Evolutionary conservation across 2,329 filamentous ascomycete genomes (phyloP).

Genomic region (Paracamarosporium sp.): DNA sequence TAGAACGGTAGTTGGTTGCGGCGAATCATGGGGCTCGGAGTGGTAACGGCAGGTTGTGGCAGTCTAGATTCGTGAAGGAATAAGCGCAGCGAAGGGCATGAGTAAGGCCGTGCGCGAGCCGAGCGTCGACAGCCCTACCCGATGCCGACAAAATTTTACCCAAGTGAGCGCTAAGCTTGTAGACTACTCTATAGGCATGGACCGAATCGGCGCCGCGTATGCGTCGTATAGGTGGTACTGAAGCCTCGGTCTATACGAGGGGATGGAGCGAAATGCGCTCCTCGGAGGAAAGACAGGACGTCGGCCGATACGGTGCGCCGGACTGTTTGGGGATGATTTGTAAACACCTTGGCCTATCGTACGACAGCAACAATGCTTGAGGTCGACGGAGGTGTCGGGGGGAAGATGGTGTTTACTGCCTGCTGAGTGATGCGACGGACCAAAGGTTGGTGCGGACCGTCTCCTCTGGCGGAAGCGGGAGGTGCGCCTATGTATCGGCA

Average conservation of each 20-base stretch:
- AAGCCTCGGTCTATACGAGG: neutral
- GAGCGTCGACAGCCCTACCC: slow-evolving; percentile 5
- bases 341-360: neutral
- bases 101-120: slow-evolving; percentile 4
- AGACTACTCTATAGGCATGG: neutral
- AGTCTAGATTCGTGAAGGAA: neutral
- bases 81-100: slow-evolving; percentile 1
- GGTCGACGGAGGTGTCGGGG: neutral
- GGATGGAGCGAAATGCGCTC: neutral
- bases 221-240: neutral
- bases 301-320: neutral
- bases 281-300: neutral
- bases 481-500: neutral
- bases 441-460: neutral
- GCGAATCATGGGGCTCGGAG: neutral
- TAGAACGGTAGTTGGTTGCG: neutral
- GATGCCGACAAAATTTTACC: neutral
- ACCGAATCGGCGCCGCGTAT: slow-evolving; percentile 2
- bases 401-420: neutral
- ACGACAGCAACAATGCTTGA: neutral
- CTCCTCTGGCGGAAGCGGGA: neutral
- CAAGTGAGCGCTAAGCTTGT: neutral
- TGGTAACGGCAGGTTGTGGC: neutral
- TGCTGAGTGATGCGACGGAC: neutral
- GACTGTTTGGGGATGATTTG: neutral